phyloP scores from a whole-genome alignment of 2,329 filamentous ascomycete species.

The Phaeoacremonium minimum region DNA sequence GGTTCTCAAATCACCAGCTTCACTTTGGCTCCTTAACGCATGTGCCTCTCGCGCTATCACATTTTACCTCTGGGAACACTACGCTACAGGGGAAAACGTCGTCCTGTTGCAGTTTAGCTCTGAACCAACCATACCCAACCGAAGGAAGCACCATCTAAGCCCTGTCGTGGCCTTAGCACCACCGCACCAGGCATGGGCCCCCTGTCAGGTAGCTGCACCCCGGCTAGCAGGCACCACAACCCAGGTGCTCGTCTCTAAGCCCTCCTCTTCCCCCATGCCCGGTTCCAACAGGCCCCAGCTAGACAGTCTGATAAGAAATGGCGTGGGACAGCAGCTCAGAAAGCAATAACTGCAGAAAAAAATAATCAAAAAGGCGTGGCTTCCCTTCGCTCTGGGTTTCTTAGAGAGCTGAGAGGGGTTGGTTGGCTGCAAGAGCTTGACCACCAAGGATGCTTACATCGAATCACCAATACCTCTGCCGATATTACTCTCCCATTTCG shows the following conservation, averaged over 20 bases:
- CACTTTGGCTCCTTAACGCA: too few relatives aligned
- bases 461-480: background rate
- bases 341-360: slow-evolving; percentile 1
- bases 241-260: slow-evolving; percentile 11
- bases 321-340: slow-evolving; percentile 10
- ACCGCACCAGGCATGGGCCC: slow-evolving; percentile 15
- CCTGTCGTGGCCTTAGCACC: slow-evolving; percentile 18
- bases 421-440: slow-evolving; percentile 1
- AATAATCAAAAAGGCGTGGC: slow-evolving; percentile 2
- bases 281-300: slow-evolving; percentile 2
- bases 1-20: too few relatives aligned
- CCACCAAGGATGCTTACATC: slow-evolving; percentile 1
- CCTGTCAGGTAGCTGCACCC: slow-evolving; percentile 15
- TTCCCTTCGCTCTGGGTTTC: background rate
- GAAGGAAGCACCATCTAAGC: slow-evolving; percentile 14
- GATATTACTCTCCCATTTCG: slow-evolving; percentile 1
- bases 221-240: slow-evolving; percentile 11
- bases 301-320: slow-evolving; percentile 12
- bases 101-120: slow-evolving; percentile 4
- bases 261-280: slow-evolving; percentile 8
- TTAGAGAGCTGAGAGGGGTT: slow-evolving; percentile 1
- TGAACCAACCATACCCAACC: slow-evolving; percentile 15
- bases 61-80: too few relatives aligned
- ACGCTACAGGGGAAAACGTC: too few relatives aligned
- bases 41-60: too few relatives aligned